A percentile compares a stretch with the other conserved stretches of the same genome.
phyloP scores from a whole-genome alignment of 768 basidiomycete species.

The Lactarius quietus region DNA sequence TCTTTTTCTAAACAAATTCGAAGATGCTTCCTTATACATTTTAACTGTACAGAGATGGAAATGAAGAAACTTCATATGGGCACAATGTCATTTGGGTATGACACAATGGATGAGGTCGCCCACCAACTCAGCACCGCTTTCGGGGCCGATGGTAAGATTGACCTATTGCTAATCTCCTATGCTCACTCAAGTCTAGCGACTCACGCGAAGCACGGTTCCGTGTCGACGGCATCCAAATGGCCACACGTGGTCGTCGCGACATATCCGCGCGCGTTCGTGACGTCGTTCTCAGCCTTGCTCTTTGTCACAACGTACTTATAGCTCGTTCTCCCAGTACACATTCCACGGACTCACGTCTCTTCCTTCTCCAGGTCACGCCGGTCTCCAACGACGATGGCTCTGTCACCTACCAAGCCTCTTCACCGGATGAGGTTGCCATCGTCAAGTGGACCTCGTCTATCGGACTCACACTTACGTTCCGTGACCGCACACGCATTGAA shows the following conservation, averaged over 20 bases:
- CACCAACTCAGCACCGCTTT: conserved; percentile 89
- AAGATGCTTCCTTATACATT: not conserved
- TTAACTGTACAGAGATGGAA: conserved; percentile 78
- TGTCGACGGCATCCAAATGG: conserved; percentile 80
- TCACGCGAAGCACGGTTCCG: conserved; percentile 51
- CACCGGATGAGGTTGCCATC: conserved; percentile 98
- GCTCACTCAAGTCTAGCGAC: conserved; percentile 24
- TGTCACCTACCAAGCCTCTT: conserved; percentile 97
- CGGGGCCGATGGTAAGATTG: conserved; percentile 55
- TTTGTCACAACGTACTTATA: conserved; percentile 87
- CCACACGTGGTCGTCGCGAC: conserved; percentile 82
- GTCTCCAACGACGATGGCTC: conserved; percentile 92
- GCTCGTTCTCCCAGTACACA: not conserved
- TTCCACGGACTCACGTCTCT: conserved; percentile 3
- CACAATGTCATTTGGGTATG: conserved; percentile 93
- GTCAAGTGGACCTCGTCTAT: conserved; percentile 97
- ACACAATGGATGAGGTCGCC: conserved; percentile 98
- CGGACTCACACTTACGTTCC: conserved; percentile 81
- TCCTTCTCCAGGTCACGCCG: conserved; percentile 74
- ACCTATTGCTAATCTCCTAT: conserved; percentile 12
- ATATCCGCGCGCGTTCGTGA: conserved; percentile 94
- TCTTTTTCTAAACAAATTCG: conserved; percentile 1
- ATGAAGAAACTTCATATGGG: conserved; percentile 99
- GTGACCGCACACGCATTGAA: conserved; percentile 89
- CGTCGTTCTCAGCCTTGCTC: conserved; percentile 86